Conservation (phyloP, 208 protist species). For the Spongospora subterranea region DNA sequence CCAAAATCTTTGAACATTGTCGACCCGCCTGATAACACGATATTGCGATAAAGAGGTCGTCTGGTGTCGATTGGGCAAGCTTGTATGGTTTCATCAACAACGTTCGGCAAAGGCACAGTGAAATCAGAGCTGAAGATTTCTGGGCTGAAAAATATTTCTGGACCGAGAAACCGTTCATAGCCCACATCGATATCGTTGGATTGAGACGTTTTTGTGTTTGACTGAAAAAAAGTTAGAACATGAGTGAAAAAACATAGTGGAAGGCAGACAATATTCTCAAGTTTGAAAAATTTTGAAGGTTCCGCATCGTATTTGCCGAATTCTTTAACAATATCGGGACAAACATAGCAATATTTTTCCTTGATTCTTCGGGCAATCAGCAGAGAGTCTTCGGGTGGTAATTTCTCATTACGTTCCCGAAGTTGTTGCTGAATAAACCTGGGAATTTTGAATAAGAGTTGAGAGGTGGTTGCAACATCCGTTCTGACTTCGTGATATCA, state of each 20-base stretch:
- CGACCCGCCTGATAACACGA: slow-evolving; percentile 95
- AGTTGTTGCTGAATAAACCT: slow-evolving; percentile 79
- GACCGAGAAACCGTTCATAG: slow-evolving; percentile 95
- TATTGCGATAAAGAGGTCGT: slow-evolving; percentile 90
- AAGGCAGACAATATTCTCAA: slow-evolving; percentile 67
- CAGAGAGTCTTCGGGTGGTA: slow-evolving; percentile 87
- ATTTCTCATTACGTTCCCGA: slow-evolving; percentile 80
- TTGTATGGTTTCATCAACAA: slow-evolving; percentile 90
- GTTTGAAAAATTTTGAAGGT: slow-evolving; percentile 81
- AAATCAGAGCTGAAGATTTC: slow-evolving; percentile 91
- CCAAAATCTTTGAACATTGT: slow-evolving; percentile 95
- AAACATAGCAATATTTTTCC: slow-evolving; percentile 87
- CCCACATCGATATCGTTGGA: slow-evolving; percentile 86
- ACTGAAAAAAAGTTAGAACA: slow-evolving; percentile 10
- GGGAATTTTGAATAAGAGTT: too few species aligned
- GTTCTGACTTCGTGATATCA: slow-evolving; percentile 89
- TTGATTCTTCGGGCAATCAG: slow-evolving; percentile 89
- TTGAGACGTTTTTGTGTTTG: slow-evolving; percentile 19
- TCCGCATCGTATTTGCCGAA: slow-evolving; percentile 89
- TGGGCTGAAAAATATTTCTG: slow-evolving; percentile 97
- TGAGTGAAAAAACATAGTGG: not conserved
- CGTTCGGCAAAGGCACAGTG: slow-evolving; percentile 85
- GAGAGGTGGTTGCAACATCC: too few species aligned
- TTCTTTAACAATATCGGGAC: slow-evolving; percentile 87
- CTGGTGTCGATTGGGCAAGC: slow-evolving; percentile 94